Evolutionary conservation across 768 basidiomycete species (phyloP), one percentile per base, ranked within the genome.

Genomic region (Suillus spraguei): DNA sequence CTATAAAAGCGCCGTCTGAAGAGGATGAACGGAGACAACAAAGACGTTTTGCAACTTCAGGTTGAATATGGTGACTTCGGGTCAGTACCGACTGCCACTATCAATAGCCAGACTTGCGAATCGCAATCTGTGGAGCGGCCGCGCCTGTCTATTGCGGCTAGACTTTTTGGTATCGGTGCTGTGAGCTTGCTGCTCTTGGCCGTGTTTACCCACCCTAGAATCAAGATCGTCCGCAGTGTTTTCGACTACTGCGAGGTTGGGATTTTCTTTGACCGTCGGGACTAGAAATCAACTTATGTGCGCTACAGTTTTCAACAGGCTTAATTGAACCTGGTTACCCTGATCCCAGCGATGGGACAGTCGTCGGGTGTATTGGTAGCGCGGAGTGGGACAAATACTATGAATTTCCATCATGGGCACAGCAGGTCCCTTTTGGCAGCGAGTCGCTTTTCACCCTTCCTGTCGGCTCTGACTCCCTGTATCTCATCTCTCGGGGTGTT

Each of bases 401-500:
- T 0, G 0, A 36, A 8, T 46, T 22, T 3, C 70, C 72, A 0
- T 32, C 16, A 20, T 74, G 72, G 74, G 65, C 65, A 3, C 63
- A 65, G 5, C 5, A 28, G 14, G 74, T 60, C 16, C 11, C 66
- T 6, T 24, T 50, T 4, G 36, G 70, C 24, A 71, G 72, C 4
- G 62, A 72, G 17, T 64, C 72, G 4, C 63, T 66, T 0, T 75
- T 80, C 24, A 50, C 69, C 0, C 70, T 81, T 42, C 74, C 76
- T 36, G 58, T 76, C 17, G 36, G 63, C 1, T 65, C 78, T 1
- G 70, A 76, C 0, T 67, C 67, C 4, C 62, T 80, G 35, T 81
- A 74, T 42, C 63, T 80, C 46, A 33, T 81, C 58, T 68, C 78
- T 33, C 73, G 73, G 6, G 80, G 80, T 0, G 65, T 68, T 11